Percentiles rank a stretch among this genome's conserved stretches.
phyloP scores from a whole-genome alignment of 371 early-diverging fungal species.

The Lichtheimia ramosa region DNA sequence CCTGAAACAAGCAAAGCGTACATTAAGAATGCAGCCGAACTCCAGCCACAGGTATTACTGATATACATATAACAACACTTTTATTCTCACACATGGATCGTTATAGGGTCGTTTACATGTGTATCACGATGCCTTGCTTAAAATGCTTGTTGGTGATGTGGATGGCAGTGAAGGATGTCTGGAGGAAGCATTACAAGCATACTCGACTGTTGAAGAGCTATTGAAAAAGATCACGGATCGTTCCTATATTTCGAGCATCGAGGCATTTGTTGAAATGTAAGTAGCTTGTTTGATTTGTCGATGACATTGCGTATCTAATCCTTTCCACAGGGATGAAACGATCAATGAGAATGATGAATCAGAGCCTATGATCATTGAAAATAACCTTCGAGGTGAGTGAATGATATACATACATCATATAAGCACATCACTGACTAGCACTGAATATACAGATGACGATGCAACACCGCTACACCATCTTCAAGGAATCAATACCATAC shows the following conservation, averaged over 20 bases:
- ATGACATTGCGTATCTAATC: neutral
- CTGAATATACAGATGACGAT: neutral
- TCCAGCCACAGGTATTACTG: conserved; percentile 20
- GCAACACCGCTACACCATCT: conserved; percentile 1
- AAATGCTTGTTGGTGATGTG: conserved; percentile 50
- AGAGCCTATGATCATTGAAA: neutral
- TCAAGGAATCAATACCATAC: conserved; percentile 13
- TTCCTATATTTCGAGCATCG: conserved; percentile 45
- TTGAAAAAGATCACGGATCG: conserved; percentile 47
- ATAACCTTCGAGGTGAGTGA: too few relatives aligned
- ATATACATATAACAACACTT: neutral
- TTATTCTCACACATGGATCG: neutral
- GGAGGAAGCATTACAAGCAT: conserved; percentile 45
- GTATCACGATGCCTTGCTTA: conserved; percentile 22
- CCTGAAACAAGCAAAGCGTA: conserved; percentile 39
- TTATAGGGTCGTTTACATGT: conserved; percentile 17
- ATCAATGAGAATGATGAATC: neutral
- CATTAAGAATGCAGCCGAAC: conserved; percentile 22
- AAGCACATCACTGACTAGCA: too few relatives aligned
- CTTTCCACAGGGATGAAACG: neutral
- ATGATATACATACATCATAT: too few relatives aligned
- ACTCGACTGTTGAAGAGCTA: conserved; percentile 40
- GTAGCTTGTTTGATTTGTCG: neutral
- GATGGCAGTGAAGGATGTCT: conserved; percentile 30
- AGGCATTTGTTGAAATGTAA: conserved; percentile 41